Conservation (phyloP, 257 asterid species). For the Gynochthodes officinalis region DNA sequence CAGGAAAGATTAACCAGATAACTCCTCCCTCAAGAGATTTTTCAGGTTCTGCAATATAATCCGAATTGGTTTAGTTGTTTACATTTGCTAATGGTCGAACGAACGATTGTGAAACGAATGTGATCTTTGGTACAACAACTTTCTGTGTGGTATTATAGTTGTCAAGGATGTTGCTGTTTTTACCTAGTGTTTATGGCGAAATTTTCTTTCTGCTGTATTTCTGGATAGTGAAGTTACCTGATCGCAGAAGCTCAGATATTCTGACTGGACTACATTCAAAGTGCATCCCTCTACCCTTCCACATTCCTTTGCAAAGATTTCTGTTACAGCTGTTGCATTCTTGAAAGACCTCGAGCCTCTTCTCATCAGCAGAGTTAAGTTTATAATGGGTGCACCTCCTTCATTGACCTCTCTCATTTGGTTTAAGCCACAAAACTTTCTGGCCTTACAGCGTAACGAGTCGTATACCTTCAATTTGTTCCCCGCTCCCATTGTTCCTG, state of each 20-base stretch:
- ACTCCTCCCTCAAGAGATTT: too few species aligned
- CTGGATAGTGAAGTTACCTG: slow-evolving; percentile 24
- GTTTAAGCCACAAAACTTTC: slow-evolving; percentile 27
- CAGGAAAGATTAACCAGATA: too few species aligned
- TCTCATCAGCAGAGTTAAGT: slow-evolving; percentile 34
- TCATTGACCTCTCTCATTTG: slow-evolving; percentile 19
- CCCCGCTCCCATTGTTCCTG: slow-evolving; percentile 26
- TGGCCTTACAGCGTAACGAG: slow-evolving; percentile 31
- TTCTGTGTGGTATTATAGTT: too few species aligned
- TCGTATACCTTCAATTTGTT: slow-evolving; percentile 28
- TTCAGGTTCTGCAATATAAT: too few species aligned
- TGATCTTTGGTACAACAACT: too few species aligned
- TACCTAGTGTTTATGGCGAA: neutral
- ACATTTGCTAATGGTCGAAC: too few species aligned
- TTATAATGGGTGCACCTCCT: slow-evolving; percentile 26
- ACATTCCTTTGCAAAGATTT: slow-evolving; percentile 29
- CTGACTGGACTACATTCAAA: slow-evolving; percentile 30
- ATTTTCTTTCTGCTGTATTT: too few species aligned
- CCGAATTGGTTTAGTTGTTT: too few species aligned
- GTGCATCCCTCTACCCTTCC: slow-evolving; percentile 26
- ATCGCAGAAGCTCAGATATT: slow-evolving; percentile 37
- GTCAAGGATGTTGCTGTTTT: neutral
- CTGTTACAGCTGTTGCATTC: slow-evolving; percentile 32
- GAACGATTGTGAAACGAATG: too few species aligned
- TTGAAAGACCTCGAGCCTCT: slow-evolving; percentile 36